Percentiles rank a stretch among this genome's conserved stretches.
Conservation (phyloP, 179 eudicot species). For the Silene coronaria region DNA sequence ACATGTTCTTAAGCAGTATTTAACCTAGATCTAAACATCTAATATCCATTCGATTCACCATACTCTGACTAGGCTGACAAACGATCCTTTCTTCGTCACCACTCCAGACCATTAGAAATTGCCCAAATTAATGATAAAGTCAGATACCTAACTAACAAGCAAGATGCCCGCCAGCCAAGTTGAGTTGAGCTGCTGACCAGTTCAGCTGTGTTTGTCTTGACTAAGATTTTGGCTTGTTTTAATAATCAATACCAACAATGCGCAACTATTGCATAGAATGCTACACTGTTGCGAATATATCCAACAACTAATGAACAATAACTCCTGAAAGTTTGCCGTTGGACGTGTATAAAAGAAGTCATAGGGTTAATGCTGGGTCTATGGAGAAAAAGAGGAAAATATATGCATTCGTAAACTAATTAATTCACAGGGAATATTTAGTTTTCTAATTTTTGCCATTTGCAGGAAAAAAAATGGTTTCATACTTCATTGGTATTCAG, state of each 20-base stretch:
- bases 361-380: not conserved
- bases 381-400: not conserved
- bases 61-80: not conserved
- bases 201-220: not conserved
- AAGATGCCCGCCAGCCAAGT: not conserved
- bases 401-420: not conserved
- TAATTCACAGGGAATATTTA: not conserved
- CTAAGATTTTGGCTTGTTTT: constrained; percentile 1
- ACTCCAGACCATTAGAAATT: not conserved
- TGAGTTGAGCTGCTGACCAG: not conserved
- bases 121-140: not conserved
- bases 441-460: not conserved
- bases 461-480: not conserved
- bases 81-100: not conserved
- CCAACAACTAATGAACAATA: not conserved
- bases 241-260: not conserved
- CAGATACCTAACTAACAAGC: not conserved
- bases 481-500: not conserved
- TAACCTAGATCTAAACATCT: not conserved
- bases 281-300: not conserved
- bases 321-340: not conserved
- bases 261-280: not conserved
- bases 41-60: not conserved
- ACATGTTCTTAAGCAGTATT: not conserved
- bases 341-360: not conserved